Evolutionary conservation across 495 filamentous ascomycete genomes (phyloP), one percentile per base, ranked within the genome.

Genomic region (Extremus antarcticus): DNA sequence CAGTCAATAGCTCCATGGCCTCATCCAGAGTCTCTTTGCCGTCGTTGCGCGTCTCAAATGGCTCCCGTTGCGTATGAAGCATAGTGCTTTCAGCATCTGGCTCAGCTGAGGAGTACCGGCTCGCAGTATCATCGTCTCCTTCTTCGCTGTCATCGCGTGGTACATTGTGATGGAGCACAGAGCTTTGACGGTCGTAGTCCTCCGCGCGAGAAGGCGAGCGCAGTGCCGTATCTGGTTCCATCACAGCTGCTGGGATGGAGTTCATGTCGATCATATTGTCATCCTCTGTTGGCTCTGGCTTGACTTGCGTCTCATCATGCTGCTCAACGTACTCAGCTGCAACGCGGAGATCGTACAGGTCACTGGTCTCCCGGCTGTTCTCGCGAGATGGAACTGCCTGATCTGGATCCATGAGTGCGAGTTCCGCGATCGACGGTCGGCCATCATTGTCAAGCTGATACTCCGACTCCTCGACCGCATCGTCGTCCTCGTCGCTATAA

Each of bases 371-470:
- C 22, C 59, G 21, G 23, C 55, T 58, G 51, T 58, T 54, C 65
- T 86, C 82, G 23, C 81, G 66, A 49, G 86, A 90, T 21, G 87
- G 88, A 63, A 96, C 85, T 0, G 90, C 85, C 50, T 87, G 76
- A 67, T 95, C 90, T 0, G 88, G 90, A 66, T 95, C 90, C 53
- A 89, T 70, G 61, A 73, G 58, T 17, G 63, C 66, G 15, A 73
- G 57, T 70, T 57, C 71, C 54, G 53, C 71, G 48, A 67, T 70
- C 57, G 59, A 61, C 2, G 70, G 74, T 43, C 80, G 13, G 16
- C 21, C 78, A 17, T 72, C 72, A 52, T 74, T 71, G 25, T 17
- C 25, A 39, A 25, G n/a, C 17, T 25, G 46, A 17, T 23, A 48
- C 21, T 53, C 49, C 1, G 21, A 35, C 17, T 56, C 43, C 0